Conservation (phyloP, 495 filamentous ascomycete genomes). For the Trichocladium uniseriatum region DNA sequence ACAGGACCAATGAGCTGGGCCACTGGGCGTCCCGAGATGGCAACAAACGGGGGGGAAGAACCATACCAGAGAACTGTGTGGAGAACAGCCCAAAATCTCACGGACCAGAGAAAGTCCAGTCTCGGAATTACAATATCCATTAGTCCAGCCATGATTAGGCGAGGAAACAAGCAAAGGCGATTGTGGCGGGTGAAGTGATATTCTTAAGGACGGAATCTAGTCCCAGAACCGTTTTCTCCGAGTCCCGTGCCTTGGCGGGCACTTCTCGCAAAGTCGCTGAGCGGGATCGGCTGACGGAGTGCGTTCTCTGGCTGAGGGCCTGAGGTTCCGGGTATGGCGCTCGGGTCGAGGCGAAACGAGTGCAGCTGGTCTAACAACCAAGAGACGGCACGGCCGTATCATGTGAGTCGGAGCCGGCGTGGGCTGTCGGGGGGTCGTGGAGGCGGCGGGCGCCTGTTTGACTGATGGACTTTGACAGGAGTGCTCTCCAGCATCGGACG, state of each 20-base stretch:
- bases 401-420: conserved; percentile 4
- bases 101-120: conserved; percentile 32
- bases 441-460: not conserved
- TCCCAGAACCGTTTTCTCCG: not conserved
- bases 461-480: not conserved
- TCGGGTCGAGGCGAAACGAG: conserved; percentile 9
- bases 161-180: conserved; percentile 1
- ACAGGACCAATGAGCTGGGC: not conserved
- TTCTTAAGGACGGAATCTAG: not conserved
- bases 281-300: not conserved
- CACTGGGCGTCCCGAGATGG: not conserved
- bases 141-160: conserved; percentile 24
- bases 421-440: conserved; percentile 5
- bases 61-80: conserved; percentile 39
- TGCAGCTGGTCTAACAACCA: conserved; percentile 4
- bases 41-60: not conserved
- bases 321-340: not conserved
- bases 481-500: conserved; percentile 3
- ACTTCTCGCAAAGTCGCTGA: conserved; percentile 4
- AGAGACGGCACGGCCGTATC: conserved; percentile 15
- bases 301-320: not conserved
- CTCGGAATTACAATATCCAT: conserved; percentile 29
- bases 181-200: not conserved
- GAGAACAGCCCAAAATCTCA: conserved; percentile 24
- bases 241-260: not conserved